Percentiles rank a stretch among this genome's conserved stretches.
These are phyloP conservation scores for Leccinum imitatum DNA, from an alignment of 768 basidiomycete genomes.

Conservation along the genomic window DNA sequence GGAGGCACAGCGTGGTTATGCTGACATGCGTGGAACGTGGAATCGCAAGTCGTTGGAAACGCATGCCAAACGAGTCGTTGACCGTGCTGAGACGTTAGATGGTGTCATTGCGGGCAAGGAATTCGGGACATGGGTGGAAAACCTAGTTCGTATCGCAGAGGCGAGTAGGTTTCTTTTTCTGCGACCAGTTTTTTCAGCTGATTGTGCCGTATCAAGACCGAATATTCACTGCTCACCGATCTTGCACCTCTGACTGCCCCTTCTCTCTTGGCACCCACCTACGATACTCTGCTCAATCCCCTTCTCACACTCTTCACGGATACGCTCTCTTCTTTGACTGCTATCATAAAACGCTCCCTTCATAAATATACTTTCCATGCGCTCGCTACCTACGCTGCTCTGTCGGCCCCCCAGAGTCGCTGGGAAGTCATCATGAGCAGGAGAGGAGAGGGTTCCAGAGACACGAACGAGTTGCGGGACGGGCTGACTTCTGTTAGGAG, in stretches of 20 bases:
- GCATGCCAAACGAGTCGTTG: slow-evolving; percentile 66
- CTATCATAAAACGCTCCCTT: too few species aligned
- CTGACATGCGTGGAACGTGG: slow-evolving; percentile 86
- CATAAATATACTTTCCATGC: too few species aligned
- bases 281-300: slow-evolving; percentile 59
- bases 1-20: slow-evolving; percentile 80
- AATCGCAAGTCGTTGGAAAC: slow-evolving; percentile 70
- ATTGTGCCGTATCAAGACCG: slow-evolving; percentile 44
- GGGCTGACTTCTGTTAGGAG: slow-evolving; percentile 61
- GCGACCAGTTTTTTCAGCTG: not conserved
- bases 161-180: slow-evolving; percentile 35
- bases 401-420: too few species aligned
- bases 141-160: slow-evolving; percentile 64
- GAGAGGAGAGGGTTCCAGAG: slow-evolving; percentile 45
- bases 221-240: slow-evolving; percentile 62
- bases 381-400: too few species aligned
- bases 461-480: slow-evolving; percentile 71
- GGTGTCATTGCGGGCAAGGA: slow-evolving; percentile 44
- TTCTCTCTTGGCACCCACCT: slow-evolving; percentile 55
- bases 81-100: slow-evolving; percentile 68
- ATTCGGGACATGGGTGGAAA: slow-evolving; percentile 68
- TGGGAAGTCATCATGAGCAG: slow-evolving; percentile 46
- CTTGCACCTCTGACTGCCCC: slow-evolving; percentile 60
- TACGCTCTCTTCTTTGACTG: slow-evolving; percentile 49
- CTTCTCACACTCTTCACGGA: slow-evolving; percentile 63